These are phyloP conservation scores for Botrytis squamosa DNA, from an alignment of 2,329 filamentous ascomycete genomes.

Conservation along the genomic window DNA sequence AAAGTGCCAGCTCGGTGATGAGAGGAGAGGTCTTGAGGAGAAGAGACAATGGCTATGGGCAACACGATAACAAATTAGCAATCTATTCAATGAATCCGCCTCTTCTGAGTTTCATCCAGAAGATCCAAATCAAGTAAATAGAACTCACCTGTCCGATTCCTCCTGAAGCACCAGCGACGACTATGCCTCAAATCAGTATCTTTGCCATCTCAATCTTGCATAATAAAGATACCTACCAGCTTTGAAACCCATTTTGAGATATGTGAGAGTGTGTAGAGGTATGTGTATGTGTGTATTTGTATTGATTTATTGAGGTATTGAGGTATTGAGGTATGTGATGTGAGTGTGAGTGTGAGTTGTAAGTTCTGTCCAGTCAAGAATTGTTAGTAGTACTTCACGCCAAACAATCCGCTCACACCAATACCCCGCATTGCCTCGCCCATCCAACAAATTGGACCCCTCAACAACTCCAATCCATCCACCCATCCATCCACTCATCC, in stretches of 20 bases:
- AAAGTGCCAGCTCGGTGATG: constrained; percentile 81
- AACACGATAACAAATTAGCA: background rate
- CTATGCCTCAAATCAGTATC: constrained; percentile 39
- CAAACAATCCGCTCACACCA: background rate
- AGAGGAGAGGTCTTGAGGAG: constrained; percentile 92
- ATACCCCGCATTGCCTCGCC: background rate
- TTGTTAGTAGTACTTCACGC: background rate
- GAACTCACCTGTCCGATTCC: constrained; percentile 89
- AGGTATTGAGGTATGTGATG: background rate
- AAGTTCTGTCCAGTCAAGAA: constrained; percentile 1
- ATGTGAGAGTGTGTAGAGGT: background rate
- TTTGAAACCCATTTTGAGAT: constrained; percentile 54
- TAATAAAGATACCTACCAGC: constrained; percentile 49
- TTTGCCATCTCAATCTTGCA: constrained; percentile 3
- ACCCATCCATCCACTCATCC: background rate
- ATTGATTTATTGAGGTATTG: background rate
- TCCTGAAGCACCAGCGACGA: constrained; percentile 93
- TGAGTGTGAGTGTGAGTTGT: constrained; percentile 4
- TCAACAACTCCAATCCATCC: constrained; percentile 3
- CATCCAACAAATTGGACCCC: background rate
- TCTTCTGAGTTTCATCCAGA: background rate
- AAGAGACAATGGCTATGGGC: constrained; percentile 77
- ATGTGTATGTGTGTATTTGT: background rate
- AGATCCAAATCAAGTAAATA: background rate
- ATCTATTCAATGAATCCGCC: background rate